These are phyloP conservation scores for Apiotrichum gamsii DNA, from an alignment of 1,284 basidiomycete species.

Conservation along the genomic window DNA sequence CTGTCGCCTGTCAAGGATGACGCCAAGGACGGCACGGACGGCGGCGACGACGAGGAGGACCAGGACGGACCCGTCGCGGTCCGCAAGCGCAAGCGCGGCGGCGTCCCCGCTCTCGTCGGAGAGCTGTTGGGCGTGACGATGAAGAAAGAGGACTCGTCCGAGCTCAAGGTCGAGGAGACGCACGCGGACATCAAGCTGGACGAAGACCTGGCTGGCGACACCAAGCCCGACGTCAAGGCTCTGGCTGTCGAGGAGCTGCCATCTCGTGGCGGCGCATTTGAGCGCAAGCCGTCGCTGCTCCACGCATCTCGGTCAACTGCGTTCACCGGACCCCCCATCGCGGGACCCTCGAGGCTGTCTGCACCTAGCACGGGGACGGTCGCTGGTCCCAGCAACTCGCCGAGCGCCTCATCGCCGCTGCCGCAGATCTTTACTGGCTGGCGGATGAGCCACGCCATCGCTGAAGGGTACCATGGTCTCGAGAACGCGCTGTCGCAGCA, in stretches of 20 bases:
- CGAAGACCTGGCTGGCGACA: too few species aligned
- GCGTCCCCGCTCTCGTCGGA: constrained; percentile 28
- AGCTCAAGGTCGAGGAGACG: constrained; percentile 10
- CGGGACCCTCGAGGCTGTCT: constrained; percentile 7
- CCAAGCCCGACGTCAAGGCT: neutral
- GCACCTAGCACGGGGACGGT: too few species aligned
- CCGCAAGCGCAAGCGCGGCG: constrained; percentile 29
- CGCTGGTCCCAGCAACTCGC: neutral
- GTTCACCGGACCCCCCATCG: constrained; percentile 13
- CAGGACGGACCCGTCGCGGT: constrained; percentile 24
- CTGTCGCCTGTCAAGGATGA: constrained; percentile 2
- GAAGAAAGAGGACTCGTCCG: neutral
- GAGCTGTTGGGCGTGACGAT: constrained; percentile 30
- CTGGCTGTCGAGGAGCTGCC: neutral
- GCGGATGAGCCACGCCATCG: constrained; percentile 36
- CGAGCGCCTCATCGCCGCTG: neutral
- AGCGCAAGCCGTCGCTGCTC: constrained; percentile 30
- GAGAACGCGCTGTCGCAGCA: constrained; percentile 31
- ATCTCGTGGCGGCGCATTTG: constrained; percentile 2
- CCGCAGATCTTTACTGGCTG: constrained; percentile 31
- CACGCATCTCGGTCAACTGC: constrained; percentile 30
- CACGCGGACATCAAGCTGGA: neutral
- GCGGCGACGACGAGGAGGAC: constrained; percentile 23
- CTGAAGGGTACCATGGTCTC: constrained; percentile 28
- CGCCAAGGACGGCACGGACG: constrained; percentile 10